phyloP scores from a whole-genome alignment of 2,329 filamentous ascomycete genomes.

The Penicillium psychrosexuale region DNA sequence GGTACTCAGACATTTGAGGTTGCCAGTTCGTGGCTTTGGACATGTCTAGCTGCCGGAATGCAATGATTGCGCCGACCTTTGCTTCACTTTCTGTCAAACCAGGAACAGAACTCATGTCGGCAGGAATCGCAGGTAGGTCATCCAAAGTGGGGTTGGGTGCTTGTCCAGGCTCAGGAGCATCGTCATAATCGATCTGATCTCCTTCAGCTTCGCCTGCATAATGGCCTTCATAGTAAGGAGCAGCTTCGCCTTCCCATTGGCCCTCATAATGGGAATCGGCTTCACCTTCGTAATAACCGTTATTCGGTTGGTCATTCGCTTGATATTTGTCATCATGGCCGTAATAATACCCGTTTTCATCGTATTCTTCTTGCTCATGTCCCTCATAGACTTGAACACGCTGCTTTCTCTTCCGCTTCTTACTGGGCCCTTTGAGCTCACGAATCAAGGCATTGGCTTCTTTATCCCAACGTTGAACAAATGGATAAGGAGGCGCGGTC shows the following conservation, averaged over 20 bases:
- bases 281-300: conserved; percentile 22
- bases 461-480: conserved; percentile 82
- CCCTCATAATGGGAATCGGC: neutral
- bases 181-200: conserved; percentile 43
- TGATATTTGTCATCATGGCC: conserved; percentile 29
- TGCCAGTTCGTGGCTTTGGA: conserved; percentile 49
- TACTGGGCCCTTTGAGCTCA: conserved; percentile 35
- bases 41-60: conserved; percentile 48
- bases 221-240: conserved; percentile 23
- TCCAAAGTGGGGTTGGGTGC: conserved; percentile 30
- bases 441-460: conserved; percentile 58
- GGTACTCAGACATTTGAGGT: conserved; percentile 51
- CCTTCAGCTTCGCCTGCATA: conserved; percentile 15
- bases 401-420: conserved; percentile 49
- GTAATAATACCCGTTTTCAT: conserved; percentile 37
- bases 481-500: conserved; percentile 80
- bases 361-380: conserved; percentile 42
- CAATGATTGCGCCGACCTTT: conserved; percentile 42
- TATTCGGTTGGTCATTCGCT: neutral
- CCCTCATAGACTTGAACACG: conserved; percentile 48
- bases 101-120: conserved; percentile 64
- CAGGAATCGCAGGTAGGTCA: conserved; percentile 49
- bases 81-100: conserved; percentile 34
- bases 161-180: conserved; percentile 24
- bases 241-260: neutral